Evolutionary conservation across 306 rosid species (phyloP), one percentile per base, ranked within the genome.

Genomic region (Ormosia semicastrata): DNA sequence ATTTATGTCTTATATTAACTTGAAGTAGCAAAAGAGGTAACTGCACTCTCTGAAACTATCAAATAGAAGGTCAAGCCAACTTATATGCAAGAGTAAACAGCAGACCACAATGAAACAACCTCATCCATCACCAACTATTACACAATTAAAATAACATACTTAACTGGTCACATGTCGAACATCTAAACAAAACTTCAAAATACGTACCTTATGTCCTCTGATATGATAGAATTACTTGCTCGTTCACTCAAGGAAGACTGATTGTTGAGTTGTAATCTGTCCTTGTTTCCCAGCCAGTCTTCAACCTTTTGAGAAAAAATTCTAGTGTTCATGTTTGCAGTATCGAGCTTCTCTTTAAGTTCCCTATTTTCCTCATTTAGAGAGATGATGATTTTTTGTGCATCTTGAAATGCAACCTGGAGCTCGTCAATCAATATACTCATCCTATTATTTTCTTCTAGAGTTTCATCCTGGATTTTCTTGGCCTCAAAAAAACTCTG

Each of bases 401-500:
- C 86, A 73, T 87, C 85, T 79, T 79, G 85, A 89, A 79, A 77
- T 58, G 81, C 85, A 81, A 81, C 58, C 87, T 88, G 89, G 60
- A 89, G 90, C 76, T 90, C 91, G 57, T 71, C 85, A 87, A 87
- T 80, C 73, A 90, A 67, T 81, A 66, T 73, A 81, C 68, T 84
- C 90, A 86, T 66, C 80, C 84, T 79, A 81, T 80, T 84, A 70
- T 84, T 91, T 84, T 88, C 93, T 85, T 81, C 85, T 80, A 86
- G 66, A 73, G 92, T 79, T 85, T 91, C 95, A 81, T 89, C 91
- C 81, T 77, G 97, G 33, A 79, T 46, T 81, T 92, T 93, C 85
- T 88, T 91, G 62, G 89, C 90, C 81, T 93, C 87, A 2, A 92
- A 82, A 81, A 74, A 82, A 76, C 84, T 87, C 83, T 89, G 97